Evolutionary conservation across 2,329 filamentous ascomycete species (phyloP), one percentile per base, ranked within the genome.

Genomic region (Aspergillus cejpii): DNA sequence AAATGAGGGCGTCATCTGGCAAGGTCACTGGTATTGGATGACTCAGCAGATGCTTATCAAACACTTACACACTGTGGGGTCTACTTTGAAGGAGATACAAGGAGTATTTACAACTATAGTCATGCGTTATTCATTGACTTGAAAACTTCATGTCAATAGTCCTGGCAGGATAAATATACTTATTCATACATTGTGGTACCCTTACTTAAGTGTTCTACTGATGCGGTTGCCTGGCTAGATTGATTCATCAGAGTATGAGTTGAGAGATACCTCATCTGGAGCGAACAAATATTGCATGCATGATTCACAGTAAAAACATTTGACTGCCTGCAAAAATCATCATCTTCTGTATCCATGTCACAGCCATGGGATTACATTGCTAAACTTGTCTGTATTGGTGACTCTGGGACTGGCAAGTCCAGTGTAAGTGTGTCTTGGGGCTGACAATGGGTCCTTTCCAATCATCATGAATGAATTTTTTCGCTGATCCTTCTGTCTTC

Each of bases 341-440:
- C 33, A 46, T 40, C 39, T 47, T 41, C 45, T 50, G 57, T 63
- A 61, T 63, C 61, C 61, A 70, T 70, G 68, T 70, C 67, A 64
- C 65, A 68, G 60, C 84, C 88, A 69, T 97, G 91, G 91, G 89
- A 97, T 74, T 97, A 94, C 75, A 98, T 97, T 65, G 90, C 91
- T 68, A 98, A 98, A 72, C 87, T 98, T 60, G 91, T 97, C 64
- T 94, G 88, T 73, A 89, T 98, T 62, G 92, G 92, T 67, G 92
- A 97, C 74, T 92, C 86, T 37, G 92, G 90, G 65, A 94, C 88
- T 64, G 92, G 92, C 62, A 98, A 98, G 76, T 94, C 88, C 45
- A 81, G 77, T 65, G 78, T 80, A 69, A 53, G 73, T 64, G 20
- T 21, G 23, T 37, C 37, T n/a, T n/a, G 23, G 15, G 21, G 27